Percentiles rank a stretch among this genome's conserved stretches.
phyloP scores from a whole-genome alignment of 179 eudicot species.

The Carnegiea gigantea region DNA sequence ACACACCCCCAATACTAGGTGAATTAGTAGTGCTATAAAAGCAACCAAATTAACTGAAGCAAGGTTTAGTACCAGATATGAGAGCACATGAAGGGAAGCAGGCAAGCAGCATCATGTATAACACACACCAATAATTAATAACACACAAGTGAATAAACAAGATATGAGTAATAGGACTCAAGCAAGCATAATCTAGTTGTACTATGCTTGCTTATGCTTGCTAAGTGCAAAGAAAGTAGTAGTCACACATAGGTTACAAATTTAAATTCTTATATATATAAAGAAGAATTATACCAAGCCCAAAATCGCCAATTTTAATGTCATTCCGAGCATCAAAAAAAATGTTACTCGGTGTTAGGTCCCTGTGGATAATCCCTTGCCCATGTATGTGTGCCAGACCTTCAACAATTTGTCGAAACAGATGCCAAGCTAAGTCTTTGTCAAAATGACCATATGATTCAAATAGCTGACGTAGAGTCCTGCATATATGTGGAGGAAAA shows the following conservation, averaged over 20 bases:
- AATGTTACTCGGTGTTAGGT: constrained; percentile 93
- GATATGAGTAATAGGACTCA: background rate
- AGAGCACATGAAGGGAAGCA: background rate
- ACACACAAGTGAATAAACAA: background rate
- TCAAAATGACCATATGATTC: constrained; percentile 89
- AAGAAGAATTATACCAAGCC: constrained; percentile 65
- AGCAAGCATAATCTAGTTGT: background rate
- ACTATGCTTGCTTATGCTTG: background rate
- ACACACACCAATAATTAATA: background rate
- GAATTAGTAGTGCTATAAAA: background rate
- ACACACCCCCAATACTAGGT: background rate
- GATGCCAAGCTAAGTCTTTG: constrained; percentile 88
- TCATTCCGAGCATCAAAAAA: constrained; percentile 97
- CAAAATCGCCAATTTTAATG: constrained; percentile 98
- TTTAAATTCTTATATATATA: background rate
- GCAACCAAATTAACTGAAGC: background rate
- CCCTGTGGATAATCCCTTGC: constrained; percentile 98
- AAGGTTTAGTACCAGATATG: background rate
- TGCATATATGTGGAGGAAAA: constrained; percentile 33
- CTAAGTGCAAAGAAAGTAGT: background rate
- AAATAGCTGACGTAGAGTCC: constrained; percentile 86
- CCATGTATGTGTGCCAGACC: constrained; percentile 93
- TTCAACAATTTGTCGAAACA: constrained; percentile 92
- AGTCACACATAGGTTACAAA: background rate
- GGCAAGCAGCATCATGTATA: background rate